Base-by-base conservation (phyloP, 2,329 filamentous ascomycete species). In the Stylonectria norvegica region DNA sequence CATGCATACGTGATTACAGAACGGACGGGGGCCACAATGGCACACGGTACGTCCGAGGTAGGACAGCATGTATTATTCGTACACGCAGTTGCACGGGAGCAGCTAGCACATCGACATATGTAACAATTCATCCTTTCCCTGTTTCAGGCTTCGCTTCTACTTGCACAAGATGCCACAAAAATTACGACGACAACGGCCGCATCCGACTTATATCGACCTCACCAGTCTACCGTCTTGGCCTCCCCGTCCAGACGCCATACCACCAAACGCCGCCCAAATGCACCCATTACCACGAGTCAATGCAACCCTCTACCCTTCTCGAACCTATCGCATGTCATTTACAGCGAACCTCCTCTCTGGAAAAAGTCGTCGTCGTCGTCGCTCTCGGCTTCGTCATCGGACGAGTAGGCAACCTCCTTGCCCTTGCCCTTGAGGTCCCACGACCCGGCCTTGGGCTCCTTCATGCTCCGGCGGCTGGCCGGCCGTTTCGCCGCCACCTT, bases 371-470 rank as follows among this genome's bases (percentile, higher is more conserved):
- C 57, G 20, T 57, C 58, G 12, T 58, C 57, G 20, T 57, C 58
- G 12, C 44, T 57, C 20, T 62, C 61, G 10, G 46, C 62, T 27
- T 63, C 63, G 14, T 64, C 64, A 12, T 65, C 64, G 10, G 60
- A 62, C 27, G 62, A 63, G 20, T 61, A 62, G 9, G 57, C 60
- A 9, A 70, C 57, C 36, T 68, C 68, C 51, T 75, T 78, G 2
- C 69, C 73, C 52, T 78, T 78, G 2, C 67, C 67, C 55, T 70
- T 72, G 9, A 8, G 8, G 34, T 56, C 59, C 46, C 58, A 61
- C 34, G 39, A 14, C 1, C 56, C 53, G n/a, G 57, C 48, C 43
- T 62, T 66, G 25, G 59, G 56, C 37, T 72, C 70, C 51, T 63
- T 68, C 38, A 65, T 62, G 49, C 71, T 73, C 44, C 63, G 60